Percentiles rank a stretch among this genome's conserved stretches.
Evolutionary conservation across 768 basidiomycete genomes (phyloP).

Genomic region (Russula griseocarnosa): DNA sequence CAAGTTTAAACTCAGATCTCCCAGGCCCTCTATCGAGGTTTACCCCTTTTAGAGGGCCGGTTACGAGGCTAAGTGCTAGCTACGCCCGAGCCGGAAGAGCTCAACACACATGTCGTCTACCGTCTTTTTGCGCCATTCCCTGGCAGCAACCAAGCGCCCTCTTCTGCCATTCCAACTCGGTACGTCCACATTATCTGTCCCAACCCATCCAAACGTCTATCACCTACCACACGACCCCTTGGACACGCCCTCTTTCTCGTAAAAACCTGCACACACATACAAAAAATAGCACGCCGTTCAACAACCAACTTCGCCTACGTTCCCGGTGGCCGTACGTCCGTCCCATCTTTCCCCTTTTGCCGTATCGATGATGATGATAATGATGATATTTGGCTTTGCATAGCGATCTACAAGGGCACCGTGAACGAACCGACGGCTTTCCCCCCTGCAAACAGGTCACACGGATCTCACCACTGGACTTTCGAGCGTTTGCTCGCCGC

Average conservation of each 20-base stretch:
- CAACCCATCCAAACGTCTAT: no score
- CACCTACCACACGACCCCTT: background rate
- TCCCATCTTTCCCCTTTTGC: no score
- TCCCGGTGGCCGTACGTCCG: constrained; percentile 65
- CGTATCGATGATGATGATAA: background rate
- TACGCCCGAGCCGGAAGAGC: no score
- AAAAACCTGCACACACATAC: constrained; percentile 26
- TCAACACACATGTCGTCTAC: constrained; percentile 22
- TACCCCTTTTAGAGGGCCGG: no score
- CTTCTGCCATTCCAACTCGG: constrained; percentile 13
- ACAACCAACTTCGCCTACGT: constrained; percentile 42
- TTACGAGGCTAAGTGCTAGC: no score
- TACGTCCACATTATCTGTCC: background rate
- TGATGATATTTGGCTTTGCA: background rate
- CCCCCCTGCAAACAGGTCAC: constrained; percentile 71
- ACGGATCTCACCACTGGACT: constrained; percentile 90
- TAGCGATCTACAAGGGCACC: constrained; percentile 84
- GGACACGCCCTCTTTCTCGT: background rate
- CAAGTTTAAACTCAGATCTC: no score
- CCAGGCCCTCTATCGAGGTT: no score
- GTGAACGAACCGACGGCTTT: constrained; percentile 95
- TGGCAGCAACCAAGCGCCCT: constrained; percentile 11
- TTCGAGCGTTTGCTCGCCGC: constrained; percentile 93
- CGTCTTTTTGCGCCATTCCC: constrained; percentile 7
- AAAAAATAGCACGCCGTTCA: constrained; percentile 15